phyloP scores from a whole-genome alignment of 305 asterid genomes.

The Ajuga reptans region DNA sequence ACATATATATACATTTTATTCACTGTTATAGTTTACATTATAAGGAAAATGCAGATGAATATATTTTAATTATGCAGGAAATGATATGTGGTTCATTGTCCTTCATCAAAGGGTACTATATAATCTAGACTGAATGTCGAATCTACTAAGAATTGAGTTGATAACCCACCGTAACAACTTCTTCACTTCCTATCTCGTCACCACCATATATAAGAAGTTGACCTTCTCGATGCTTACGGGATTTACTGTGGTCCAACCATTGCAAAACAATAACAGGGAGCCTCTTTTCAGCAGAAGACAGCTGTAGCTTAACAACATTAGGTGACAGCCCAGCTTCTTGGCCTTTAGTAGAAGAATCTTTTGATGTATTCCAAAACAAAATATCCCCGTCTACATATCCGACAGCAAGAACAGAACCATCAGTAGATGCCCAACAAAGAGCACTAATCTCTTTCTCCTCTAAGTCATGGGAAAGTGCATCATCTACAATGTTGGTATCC shows the following conservation, averaged over 20 bases:
- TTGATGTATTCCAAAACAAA: slow-evolving; percentile 68
- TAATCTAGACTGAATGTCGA: slow-evolving; percentile 3
- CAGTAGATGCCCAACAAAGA: slow-evolving; percentile 83
- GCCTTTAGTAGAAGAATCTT: slow-evolving; percentile 34
- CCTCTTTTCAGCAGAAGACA: slow-evolving; percentile 77
- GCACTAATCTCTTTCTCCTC: slow-evolving; percentile 87
- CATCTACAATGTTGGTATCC: slow-evolving; percentile 31
- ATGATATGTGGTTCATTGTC: slow-evolving; percentile 2
- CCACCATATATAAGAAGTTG: slow-evolving; percentile 86
- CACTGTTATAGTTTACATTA: not conserved
- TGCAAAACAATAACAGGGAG: slow-evolving; percentile 81
- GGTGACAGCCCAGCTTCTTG: slow-evolving; percentile 40
- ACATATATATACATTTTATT: not conserved
- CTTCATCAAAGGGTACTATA: not conserved
- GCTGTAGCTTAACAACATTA: slow-evolving; percentile 64
- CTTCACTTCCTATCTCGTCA: slow-evolving; percentile 81
- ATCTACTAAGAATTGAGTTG: slow-evolving; percentile 20
- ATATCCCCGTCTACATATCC: slow-evolving; percentile 93
- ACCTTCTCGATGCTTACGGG: slow-evolving; percentile 48
- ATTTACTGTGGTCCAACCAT: slow-evolving; percentile 55
- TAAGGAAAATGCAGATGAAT: slow-evolving; percentile 6
- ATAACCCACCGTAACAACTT: slow-evolving; percentile 72
- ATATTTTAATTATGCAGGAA: slow-evolving; percentile 4
- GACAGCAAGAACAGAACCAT: slow-evolving; percentile 76
- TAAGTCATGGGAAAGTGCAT: slow-evolving; percentile 35